phyloP scores from a whole-genome alignment of 2,329 filamentous ascomycete genomes.

The Lasiodiplodia sp. region DNA sequence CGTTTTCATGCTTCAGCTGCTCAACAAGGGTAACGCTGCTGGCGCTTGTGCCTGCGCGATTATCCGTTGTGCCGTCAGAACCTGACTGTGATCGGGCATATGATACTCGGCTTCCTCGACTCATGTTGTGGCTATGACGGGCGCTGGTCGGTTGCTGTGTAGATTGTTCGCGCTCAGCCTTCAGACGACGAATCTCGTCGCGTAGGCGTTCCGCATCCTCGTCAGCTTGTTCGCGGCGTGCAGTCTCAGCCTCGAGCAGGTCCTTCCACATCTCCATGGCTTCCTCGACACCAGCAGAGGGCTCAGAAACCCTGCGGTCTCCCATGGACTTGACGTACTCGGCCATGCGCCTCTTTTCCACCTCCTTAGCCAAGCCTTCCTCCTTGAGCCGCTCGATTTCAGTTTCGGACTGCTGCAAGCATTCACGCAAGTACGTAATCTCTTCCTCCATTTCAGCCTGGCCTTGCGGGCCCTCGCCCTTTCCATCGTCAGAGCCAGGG shows the following conservation, averaged over 20 bases:
- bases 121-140: conserved; percentile 48
- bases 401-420: conserved; percentile 81
- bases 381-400: conserved; percentile 83
- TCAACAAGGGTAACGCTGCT: conserved; percentile 77
- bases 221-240: conserved; percentile 86
- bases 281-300: conserved; percentile 48
- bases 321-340: conserved; percentile 76
- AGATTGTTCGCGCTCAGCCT: conserved; percentile 50
- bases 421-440: conserved; percentile 81
- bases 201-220: conserved; percentile 85
- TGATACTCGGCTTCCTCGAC: conserved; percentile 45
- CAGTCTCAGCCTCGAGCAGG: conserved; percentile 88
- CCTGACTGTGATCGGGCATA: conserved; percentile 46
- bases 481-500: conserved; percentile 60
- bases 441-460: conserved; percentile 81
- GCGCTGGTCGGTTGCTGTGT: conserved; percentile 43
- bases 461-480: conserved; percentile 61
- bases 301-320: conserved; percentile 49
- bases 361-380: conserved; percentile 79
- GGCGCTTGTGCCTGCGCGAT: conserved; percentile 58
- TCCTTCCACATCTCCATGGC: conserved; percentile 87
- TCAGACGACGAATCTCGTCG: conserved; percentile 80
- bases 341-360: conserved; percentile 84
- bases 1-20: conserved; percentile 88
- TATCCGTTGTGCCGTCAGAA: conserved; percentile 53